Percentiles rank a stretch among this genome's conserved stretches.
Conservation (phyloP, 371 early-diverging fungal genomes). For the Encephalitozoon hellem region DNA sequence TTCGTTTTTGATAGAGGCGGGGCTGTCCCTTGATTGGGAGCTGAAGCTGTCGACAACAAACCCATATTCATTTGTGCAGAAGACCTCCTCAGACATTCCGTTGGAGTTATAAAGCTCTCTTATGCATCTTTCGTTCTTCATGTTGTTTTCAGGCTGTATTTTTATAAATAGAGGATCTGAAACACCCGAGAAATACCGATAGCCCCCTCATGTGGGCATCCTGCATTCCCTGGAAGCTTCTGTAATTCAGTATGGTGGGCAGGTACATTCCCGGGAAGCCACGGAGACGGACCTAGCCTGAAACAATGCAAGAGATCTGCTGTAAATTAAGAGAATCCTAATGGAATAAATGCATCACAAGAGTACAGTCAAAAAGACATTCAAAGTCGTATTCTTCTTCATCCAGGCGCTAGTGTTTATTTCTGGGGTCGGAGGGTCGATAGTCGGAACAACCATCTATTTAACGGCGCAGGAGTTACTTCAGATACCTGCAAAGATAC, state of each 20-base stretch:
- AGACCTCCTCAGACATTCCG: constrained; percentile 1
- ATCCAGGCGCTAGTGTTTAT: constrained; percentile 15
- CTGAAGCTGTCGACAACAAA: constrained; percentile 15
- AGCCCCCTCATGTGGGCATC: neutral
- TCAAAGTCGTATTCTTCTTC: constrained; percentile 16
- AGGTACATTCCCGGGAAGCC: neutral
- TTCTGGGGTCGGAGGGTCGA: neutral
- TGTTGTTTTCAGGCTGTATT: neutral
- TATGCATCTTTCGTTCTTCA: constrained; percentile 17
- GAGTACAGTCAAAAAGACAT: constrained; percentile 13
- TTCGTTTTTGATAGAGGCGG: neutral
- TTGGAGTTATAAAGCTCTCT: constrained; percentile 2
- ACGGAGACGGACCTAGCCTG: too few relatives aligned
- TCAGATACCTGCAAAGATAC: neutral
- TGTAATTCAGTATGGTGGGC: too few relatives aligned
- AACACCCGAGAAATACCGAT: neutral
- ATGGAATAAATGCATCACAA: constrained; percentile 17
- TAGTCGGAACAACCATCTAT: constrained; percentile 12
- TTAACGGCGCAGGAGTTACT: neutral
- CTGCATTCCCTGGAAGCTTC: neutral
- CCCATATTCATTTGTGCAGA: constrained; percentile 40
- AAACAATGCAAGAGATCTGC: constrained; percentile 20
- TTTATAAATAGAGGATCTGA: constrained; percentile 3
- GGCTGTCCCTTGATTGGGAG: neutral
- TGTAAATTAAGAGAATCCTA: neutral